These are phyloP conservation scores for Parmales sp. DNA, from an alignment of 108 stramenopile species.

Conservation along the genomic window DNA sequence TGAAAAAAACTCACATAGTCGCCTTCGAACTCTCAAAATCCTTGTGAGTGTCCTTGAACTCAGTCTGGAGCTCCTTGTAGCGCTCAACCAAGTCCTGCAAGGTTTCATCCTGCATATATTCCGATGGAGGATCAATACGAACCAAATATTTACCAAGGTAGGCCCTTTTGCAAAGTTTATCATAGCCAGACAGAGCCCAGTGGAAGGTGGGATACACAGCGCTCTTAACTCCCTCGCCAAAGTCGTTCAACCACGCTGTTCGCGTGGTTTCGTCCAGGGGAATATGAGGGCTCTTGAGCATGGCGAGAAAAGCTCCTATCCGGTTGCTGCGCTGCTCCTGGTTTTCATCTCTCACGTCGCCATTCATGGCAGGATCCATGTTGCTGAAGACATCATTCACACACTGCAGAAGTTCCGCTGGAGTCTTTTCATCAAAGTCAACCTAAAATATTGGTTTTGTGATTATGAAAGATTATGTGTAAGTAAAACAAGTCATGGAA, in stretches of 20 bases:
- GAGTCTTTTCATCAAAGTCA: slow-evolving; percentile 54
- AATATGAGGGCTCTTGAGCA: slow-evolving; percentile 48
- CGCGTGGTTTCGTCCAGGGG: slow-evolving; percentile 26
- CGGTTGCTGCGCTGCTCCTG: slow-evolving; percentile 21
- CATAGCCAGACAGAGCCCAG: slow-evolving; percentile 47
- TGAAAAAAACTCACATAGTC: background rate
- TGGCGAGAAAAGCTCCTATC: slow-evolving; percentile 43
- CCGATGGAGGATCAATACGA: slow-evolving; percentile 56
- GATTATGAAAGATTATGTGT: background rate
- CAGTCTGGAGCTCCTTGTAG: slow-evolving; percentile 49
- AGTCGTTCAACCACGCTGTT: background rate
- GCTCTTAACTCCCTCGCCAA: slow-evolving; percentile 34
- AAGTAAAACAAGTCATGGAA: background rate
- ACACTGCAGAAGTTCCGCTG: slow-evolving; percentile 50
- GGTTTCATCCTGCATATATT: slow-evolving; percentile 44
- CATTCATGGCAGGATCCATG: slow-evolving; percentile 36
- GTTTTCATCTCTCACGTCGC: slow-evolving; percentile 23
- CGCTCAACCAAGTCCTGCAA: slow-evolving; percentile 38
- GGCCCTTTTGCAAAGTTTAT: slow-evolving; percentile 46
- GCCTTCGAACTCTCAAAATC: slow-evolving; percentile 30
- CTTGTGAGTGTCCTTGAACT: slow-evolving; percentile 66
- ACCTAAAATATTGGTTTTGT: slow-evolving; percentile 16
- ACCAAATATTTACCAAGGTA: slow-evolving; percentile 56
- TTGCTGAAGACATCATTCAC: slow-evolving; percentile 44
- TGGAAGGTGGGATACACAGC: slow-evolving; percentile 46